Evolutionary conservation across 2,329 filamentous ascomycete species (phyloP), one percentile per base, ranked within the genome.

Genomic region (Fusarium secorum): DNA sequence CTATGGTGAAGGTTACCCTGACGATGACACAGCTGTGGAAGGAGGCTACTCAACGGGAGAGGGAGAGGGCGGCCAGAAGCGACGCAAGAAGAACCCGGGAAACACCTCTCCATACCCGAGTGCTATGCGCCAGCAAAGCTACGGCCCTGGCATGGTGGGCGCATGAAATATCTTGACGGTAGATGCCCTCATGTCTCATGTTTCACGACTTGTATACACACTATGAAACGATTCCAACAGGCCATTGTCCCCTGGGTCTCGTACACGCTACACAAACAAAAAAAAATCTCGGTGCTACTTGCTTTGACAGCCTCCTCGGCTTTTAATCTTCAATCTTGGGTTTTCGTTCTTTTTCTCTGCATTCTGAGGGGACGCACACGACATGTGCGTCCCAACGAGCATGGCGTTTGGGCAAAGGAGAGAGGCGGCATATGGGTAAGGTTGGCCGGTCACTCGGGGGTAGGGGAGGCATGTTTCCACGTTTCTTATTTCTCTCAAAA

Each of bases 41-140:
- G 83, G 82, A 20, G 89, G 88, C n/a, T 91, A 93, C 76, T 93
- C 90, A 26, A 93, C 91, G 26, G 91, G 89, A 63, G 91, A 92
- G 72, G 89, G 89, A 73, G 91, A 92, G 73, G 89, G 91, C 73
- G 85, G 83, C 72, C 83, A 86, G 73, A 91, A 91, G 82, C 85
- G 89, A 73, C 85, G 88, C 78, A 91, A 91, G 82, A 90, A 90
- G 86, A 85, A 83, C 73, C 78, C 83, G 67, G 82, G 82, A 54
- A 83, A 78, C 60, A 78, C 82, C 55, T 81, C 84, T 35, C 79
- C 81, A 36, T 84, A 83, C 61, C 79, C 83, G 15, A 80, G 79
- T 66, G 78, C 81, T 53, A 81, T 84, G 73, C 85, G 84, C 54
- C 84, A 86, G 66, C 83, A 85, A 75, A 86, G 83, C 76, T 89